Base-by-base conservation (phyloP, 2,329 filamentous ascomycete genomes). In the Neonectria hederae region DNA sequence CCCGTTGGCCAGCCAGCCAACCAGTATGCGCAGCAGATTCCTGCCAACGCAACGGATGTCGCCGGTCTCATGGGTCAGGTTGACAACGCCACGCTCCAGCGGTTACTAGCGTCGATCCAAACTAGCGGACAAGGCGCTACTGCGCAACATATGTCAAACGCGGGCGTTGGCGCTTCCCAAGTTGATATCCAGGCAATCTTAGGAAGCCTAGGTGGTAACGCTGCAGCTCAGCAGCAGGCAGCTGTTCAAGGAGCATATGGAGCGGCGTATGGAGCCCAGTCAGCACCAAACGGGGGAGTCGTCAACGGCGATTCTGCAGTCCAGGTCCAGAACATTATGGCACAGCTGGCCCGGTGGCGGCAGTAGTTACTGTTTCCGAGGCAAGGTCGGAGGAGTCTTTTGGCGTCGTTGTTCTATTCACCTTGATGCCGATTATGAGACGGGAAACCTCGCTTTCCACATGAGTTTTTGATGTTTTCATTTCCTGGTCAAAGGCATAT, bases 321-420 rank as follows among this genome's bases (percentile, higher is more conserved):
- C 13, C 83, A 88, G 57, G 84, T 93, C 70, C 87, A 90, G 75
- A 90, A 92, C 71, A 92, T 94, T 55, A 91, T 94, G 86, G 89
- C 90, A 14, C 89, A 92, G 72, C 80, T 93, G 63, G 87, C 89
- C 51, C 87, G 86, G 70, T 90, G 87, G 73, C 84, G 89, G 67
- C 85, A 89, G 74, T 88, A 63, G 57, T 43, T 22, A 38, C n/a
- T 22, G 22, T 45, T 43, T 46, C 35, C 24, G 28, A 17, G 6
- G 55, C 35, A 42, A 17, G 21, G 8, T 17, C 45, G 52, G 19
- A 24, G 52, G 28, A 60, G 28, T 64, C 32, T 3, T 28, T 24
- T 54, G 61, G 48, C 22, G 52, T 63, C 55, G 30, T 40, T 13
- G 51, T 32, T 51, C 38, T 49, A 28, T 48, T 48, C 49, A 45